These are phyloP conservation scores for Pistacia integerrima DNA, from an alignment of 345 rosid genomes.

Conservation along the genomic window DNA sequence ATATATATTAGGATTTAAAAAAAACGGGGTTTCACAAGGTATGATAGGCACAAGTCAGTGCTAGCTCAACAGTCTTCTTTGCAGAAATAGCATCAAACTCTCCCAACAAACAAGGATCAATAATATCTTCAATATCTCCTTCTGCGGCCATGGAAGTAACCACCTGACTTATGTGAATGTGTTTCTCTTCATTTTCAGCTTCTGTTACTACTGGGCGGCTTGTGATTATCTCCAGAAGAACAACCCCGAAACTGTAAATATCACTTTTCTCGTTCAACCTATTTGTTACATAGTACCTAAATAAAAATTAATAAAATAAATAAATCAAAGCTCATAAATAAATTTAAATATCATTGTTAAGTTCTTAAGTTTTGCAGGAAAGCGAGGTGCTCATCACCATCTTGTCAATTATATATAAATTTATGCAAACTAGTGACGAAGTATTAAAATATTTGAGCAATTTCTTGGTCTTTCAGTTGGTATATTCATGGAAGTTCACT, in stretches of 20 bases:
- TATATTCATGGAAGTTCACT: too few species aligned
- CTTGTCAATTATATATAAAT: too few species aligned
- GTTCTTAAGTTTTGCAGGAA: too few species aligned
- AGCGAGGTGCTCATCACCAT: too few species aligned
- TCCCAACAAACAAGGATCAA: constrained; percentile 21
- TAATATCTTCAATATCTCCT: constrained; percentile 25
- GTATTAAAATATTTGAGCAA: too few species aligned
- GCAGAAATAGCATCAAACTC: constrained; percentile 9
- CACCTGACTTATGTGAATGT: constrained; percentile 14
- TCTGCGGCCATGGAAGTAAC: constrained; percentile 15
- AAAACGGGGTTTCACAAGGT: too few species aligned
- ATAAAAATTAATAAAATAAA: background rate
- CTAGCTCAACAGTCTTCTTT: constrained; percentile 30
- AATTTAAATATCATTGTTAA: too few species aligned
- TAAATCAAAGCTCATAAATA: too few species aligned
- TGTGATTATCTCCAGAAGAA: constrained; percentile 33
- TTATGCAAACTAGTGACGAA: too few species aligned
- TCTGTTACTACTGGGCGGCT: constrained; percentile 14
- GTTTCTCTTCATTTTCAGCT: background rate
- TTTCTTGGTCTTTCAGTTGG: too few species aligned
- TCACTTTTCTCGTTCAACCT: constrained; percentile 33
- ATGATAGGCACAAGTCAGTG: constrained; percentile 13
- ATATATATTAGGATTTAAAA: too few species aligned
- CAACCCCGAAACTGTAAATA: constrained; percentile 35
- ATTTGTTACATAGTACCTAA: constrained; percentile 19